These are phyloP conservation scores for Histomonas meleagridis DNA, from an alignment of 208 protist genomes.

Conservation along the genomic window DNA sequence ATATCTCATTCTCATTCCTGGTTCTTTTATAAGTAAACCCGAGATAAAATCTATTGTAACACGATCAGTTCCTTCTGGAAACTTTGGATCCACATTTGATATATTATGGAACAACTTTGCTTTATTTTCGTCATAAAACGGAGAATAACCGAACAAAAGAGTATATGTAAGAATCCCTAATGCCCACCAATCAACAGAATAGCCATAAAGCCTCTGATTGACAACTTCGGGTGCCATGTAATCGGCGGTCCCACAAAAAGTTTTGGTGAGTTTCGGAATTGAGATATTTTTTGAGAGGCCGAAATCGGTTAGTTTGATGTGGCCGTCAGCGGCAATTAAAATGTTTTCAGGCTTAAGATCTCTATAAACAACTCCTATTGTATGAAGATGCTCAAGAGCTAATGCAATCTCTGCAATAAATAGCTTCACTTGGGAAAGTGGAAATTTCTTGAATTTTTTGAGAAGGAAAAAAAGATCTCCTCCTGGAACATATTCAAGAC, in stretches of 20 bases:
- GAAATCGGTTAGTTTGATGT: neutral
- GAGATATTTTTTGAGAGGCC: neutral
- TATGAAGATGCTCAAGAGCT: neutral
- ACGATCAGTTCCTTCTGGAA: neutral
- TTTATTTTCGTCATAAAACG: neutral
- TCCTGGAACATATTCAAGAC: slow-evolving; percentile 2
- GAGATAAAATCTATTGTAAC: neutral
- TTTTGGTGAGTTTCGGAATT: neutral
- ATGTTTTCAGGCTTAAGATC: neutral
- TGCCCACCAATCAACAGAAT: neutral
- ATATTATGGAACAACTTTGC: neutral
- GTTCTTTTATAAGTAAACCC: neutral
- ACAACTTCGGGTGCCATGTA: slow-evolving; percentile 4
- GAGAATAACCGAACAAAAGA: neutral
- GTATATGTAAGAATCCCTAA: neutral
- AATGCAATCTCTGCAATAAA: neutral
- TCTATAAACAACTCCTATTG: neutral
- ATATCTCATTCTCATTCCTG: neutral
- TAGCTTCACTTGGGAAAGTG: neutral
- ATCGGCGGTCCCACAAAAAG: slow-evolving; percentile 14
- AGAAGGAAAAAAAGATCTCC: neutral
- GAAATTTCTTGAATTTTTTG: neutral
- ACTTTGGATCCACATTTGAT: neutral
- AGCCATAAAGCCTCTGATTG: neutral
- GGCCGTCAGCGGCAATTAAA: neutral